Percentiles rank a stretch among this genome's conserved stretches.
Evolutionary conservation across 2,329 filamentous ascomycete genomes (phyloP).

Genomic region (Penicillium hordei): DNA sequence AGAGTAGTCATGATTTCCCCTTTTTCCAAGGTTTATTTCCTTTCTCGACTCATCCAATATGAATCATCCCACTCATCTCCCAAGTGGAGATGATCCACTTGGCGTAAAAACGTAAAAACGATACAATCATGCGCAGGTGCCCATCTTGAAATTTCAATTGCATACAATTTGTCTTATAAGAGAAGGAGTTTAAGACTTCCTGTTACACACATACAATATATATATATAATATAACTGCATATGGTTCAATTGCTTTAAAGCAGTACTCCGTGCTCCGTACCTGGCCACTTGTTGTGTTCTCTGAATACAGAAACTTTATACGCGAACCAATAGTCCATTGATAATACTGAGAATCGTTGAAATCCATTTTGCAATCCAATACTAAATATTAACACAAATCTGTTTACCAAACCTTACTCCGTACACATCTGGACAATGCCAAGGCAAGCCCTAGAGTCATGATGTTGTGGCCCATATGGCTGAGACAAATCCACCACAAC

Average conservation of each 20-base stretch:
- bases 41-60: not conserved
- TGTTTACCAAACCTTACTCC: not conserved
- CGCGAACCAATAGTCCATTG: not conserved
- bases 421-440: not conserved
- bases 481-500: slow-evolving; percentile 8
- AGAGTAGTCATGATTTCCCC: not conserved
- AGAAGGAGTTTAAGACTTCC: not conserved
- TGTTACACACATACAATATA: not conserved
- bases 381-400: not conserved
- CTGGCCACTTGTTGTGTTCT: not conserved
- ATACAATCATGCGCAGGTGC: not conserved
- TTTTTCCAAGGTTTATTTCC: not conserved
- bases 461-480: slow-evolving; percentile 2
- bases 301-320: not conserved
- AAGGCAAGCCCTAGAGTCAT: not conserved
- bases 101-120: not conserved
- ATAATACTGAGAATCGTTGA: not conserved
- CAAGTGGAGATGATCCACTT: slow-evolving; percentile 1
- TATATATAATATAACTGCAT: not conserved
- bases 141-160: not conserved
- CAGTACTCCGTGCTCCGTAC: not conserved
- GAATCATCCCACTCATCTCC: not conserved
- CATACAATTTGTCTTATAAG: not conserved
- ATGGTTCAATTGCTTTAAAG: not conserved
- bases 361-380: not conserved